Conservation (phyloP, 371 early-diverging fungal species). For the Mucor sp. region DNA sequence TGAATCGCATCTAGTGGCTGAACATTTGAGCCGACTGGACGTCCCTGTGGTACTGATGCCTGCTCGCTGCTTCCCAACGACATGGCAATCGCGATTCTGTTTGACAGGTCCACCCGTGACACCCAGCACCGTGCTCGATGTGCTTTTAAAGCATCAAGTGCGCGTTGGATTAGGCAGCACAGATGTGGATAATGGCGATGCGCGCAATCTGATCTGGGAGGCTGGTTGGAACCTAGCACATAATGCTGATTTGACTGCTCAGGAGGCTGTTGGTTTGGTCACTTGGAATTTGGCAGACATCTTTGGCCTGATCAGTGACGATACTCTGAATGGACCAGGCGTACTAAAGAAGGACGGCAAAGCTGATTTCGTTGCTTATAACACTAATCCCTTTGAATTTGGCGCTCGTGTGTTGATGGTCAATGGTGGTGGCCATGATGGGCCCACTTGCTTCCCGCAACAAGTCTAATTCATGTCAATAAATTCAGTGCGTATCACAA, state of each 20-base stretch:
- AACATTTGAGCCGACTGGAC: conserved; percentile 51
- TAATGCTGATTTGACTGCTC: conserved; percentile 35
- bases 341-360: conserved; percentile 24
- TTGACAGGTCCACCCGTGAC: conserved; percentile 61
- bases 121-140: conserved; percentile 54
- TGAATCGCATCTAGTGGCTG: conserved; percentile 75
- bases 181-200: conserved; percentile 61
- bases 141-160: conserved; percentile 63
- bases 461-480: conserved; percentile 21
- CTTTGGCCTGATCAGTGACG: conserved; percentile 41
- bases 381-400: conserved; percentile 60
- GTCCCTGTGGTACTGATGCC: conserved; percentile 71
- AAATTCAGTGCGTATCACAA: neutral
- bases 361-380: conserved; percentile 57
- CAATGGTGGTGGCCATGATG: conserved; percentile 54
- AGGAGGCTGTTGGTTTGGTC: conserved; percentile 71
- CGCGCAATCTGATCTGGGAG: conserved; percentile 74
- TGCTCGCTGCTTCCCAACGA: conserved; percentile 65
- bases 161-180: conserved; percentile 61
- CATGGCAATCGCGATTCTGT: conserved; percentile 70
- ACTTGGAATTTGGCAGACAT: conserved; percentile 79
- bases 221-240: conserved; percentile 62
- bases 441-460: conserved; percentile 44
- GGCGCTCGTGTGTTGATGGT: conserved; percentile 59
- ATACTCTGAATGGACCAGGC: conserved; percentile 15